Percentiles rank a stretch among this genome's conserved stretches.
Evolutionary conservation across 768 basidiomycete genomes (phyloP).

Genomic region (Lentinula guzmanii): DNA sequence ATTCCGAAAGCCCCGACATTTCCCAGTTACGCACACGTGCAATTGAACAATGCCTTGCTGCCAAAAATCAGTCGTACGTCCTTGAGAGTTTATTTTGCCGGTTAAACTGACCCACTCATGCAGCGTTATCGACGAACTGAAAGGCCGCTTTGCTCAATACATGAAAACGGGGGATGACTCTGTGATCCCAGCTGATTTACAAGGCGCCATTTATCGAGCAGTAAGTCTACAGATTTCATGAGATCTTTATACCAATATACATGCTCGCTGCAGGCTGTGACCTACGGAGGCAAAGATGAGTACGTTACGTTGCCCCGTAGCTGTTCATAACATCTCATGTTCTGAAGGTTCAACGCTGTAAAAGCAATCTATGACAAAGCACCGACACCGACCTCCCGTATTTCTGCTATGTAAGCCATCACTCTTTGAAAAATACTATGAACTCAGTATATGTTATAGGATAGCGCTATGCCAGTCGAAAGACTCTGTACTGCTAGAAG

Average conservation of each 20-base stretch:
- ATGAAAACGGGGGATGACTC: conserved; percentile 71
- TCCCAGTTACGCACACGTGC: conserved; percentile 57
- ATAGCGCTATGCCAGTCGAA: conserved; percentile 41
- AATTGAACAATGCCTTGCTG: conserved; percentile 37
- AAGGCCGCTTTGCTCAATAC: conserved; percentile 60
- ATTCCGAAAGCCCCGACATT: conserved; percentile 45
- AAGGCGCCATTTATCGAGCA: conserved; percentile 44
- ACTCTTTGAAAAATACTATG: conserved; percentile 15
- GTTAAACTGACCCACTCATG: neutral
- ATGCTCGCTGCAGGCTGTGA: conserved; percentile 47
- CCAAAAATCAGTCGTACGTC: conserved; percentile 33
- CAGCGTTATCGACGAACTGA: conserved; percentile 52
- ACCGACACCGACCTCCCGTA: conserved; percentile 66
- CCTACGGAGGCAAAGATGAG: conserved; percentile 67
- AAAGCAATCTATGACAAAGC: conserved; percentile 65
- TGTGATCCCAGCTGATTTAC: conserved; percentile 76
- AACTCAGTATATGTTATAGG: conserved; percentile 19
- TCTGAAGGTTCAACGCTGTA: conserved; percentile 53
- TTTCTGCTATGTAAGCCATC: conserved; percentile 59
- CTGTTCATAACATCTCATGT: neutral
- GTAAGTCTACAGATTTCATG: conserved; percentile 28
- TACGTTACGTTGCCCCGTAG: neutral
- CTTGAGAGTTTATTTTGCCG: neutral
- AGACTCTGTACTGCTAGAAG: conserved; percentile 35
- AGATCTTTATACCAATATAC: neutral